A percentile compares a stretch with the other conserved stretches of the same genome.
Evolutionary conservation across 495 filamentous ascomycete genomes (phyloP).

Genomic region (Penicillium antarcticum): DNA sequence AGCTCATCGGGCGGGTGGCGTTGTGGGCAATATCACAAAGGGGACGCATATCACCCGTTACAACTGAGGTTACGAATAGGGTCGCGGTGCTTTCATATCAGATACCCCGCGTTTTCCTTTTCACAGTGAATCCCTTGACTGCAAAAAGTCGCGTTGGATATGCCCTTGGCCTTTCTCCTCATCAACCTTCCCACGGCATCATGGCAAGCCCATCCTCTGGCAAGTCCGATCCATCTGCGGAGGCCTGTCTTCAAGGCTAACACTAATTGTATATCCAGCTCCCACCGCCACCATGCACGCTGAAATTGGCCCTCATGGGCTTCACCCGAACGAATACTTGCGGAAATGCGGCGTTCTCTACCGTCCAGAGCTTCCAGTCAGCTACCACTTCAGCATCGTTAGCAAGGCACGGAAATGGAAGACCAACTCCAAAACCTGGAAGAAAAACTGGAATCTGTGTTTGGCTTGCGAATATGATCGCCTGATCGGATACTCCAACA

Average conservation of each 20-base stretch:
- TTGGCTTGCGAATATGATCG: constrained; percentile 19
- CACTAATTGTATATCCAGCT: too few relatives aligned
- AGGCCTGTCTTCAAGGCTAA: not conserved
- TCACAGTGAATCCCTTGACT: too few relatives aligned
- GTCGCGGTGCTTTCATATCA: too few relatives aligned
- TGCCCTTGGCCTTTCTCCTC: too few relatives aligned
- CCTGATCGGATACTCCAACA: constrained; percentile 12
- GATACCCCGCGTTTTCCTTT: too few relatives aligned
- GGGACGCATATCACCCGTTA: too few relatives aligned
- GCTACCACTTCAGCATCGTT: constrained; percentile 20
- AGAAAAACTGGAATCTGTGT: constrained; percentile 18
- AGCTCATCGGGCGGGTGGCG: too few relatives aligned
- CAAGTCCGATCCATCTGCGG: not conserved
- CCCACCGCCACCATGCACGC: not conserved
- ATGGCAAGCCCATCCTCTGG: too few relatives aligned
- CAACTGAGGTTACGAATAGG: too few relatives aligned
- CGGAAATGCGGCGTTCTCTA: not conserved
- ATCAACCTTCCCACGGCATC: too few relatives aligned
- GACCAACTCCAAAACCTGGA: constrained; percentile 14
- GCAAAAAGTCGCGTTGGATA: too few relatives aligned
- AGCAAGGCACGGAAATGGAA: constrained; percentile 18
- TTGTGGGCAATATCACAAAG: too few relatives aligned
- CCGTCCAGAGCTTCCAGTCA: constrained; percentile 4
- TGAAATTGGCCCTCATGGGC: not conserved
- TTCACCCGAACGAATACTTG: not conserved